Evolutionary conservation across 2,329 filamentous ascomycete species (phyloP), one percentile per base, ranked within the genome.

Genomic region (Aaosphaeria arxii): DNA sequence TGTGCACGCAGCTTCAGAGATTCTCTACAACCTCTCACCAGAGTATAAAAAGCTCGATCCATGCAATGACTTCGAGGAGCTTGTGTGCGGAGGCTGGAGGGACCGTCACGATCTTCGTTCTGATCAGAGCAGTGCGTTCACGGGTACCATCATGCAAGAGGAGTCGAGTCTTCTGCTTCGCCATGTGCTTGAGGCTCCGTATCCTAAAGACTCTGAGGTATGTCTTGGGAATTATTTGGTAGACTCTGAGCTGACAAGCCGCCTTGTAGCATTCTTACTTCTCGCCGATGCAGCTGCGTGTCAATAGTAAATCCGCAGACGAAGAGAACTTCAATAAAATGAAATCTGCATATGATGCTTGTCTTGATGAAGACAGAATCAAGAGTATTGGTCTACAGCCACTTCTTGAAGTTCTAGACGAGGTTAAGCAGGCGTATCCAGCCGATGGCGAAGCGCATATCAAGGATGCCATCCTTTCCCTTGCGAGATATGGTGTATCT

Each of bases 1-100:
- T 62, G 74, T 86, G 9, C 80, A 85, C 57, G 83, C 83, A 9
- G 78, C 83, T 4, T 83, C 82, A 9, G 77, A 81, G 53, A 77
- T 87, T 36, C 74, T 86, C 6, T 79, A 82, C 53, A 85, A 83
- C 50, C 69, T 87, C 11, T 80, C 82, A 11, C 79, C 83, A 6
- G 72, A 83, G 44, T 84, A 87, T 65, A 74, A 80, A 50, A 67
- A 81, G 2, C 72, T 89, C 36, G 84, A 89, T 61, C 81, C 86
- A 1, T 89, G 86, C 57, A 78, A 75, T n/a, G 70, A 88, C 59
- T 89, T 89, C 50, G 83, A 87, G 50, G 74, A 84, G 62, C 77
- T 84, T 47, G 83, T 83, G 17, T 88, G 86, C 57, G 84, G 83
- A 47, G 85, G 85, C 7, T 89, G 85, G 80, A 74, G 78, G 45